Evolutionary conservation across 2,329 filamentous ascomycete species (phyloP), one percentile per base, ranked within the genome.

Genomic region (Hypoxylon sp.): DNA sequence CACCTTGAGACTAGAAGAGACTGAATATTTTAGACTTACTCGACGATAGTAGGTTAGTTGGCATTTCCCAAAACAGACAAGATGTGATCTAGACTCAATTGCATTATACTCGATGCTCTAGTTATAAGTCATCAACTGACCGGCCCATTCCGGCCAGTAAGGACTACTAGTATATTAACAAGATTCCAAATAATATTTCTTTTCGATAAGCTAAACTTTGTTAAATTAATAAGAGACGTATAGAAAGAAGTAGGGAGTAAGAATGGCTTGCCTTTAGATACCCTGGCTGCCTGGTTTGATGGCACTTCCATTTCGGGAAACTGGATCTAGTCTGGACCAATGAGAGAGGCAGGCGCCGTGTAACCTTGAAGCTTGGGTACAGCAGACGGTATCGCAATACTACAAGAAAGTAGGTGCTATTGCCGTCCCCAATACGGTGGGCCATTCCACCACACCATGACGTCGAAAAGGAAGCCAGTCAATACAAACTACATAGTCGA

Each of bases 261-360:
- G 26, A 31, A 31, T 31, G 8, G 29, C 29, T 31, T 26, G 26
- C 26, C 26, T 26, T 26, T 5, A 37, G 14, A 37, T 13, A 22
- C 19, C 53, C 37, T 55, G 29, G 11, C 22, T 24, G 13, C 53
- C 37, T 55, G 29, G 11, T 33, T 24, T 19, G 26, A 3, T 22
- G 3, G 14, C 33, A 63, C 53, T 63, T 13, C 60, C 52, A n/a
- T 50, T 57, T 63, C 57, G 44, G 60, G 60, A 63, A 58, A 46
- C 22, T 13, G 33, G 53, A 11, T 42, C 35, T 10, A 14, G 33
- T 58, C n/a, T 48, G 24, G 31, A 51, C 60, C 60, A 63, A 63
- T 63, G 29, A 51, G 60, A 51, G 37, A 33, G 39, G 42, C 33
- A 29, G 22, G n/a, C 13, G 17, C 17, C 10, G 37, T 44, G 58